Base-by-base conservation (phyloP, 352 stramenopile species). In the Elongisporangium anandrum region DNA sequence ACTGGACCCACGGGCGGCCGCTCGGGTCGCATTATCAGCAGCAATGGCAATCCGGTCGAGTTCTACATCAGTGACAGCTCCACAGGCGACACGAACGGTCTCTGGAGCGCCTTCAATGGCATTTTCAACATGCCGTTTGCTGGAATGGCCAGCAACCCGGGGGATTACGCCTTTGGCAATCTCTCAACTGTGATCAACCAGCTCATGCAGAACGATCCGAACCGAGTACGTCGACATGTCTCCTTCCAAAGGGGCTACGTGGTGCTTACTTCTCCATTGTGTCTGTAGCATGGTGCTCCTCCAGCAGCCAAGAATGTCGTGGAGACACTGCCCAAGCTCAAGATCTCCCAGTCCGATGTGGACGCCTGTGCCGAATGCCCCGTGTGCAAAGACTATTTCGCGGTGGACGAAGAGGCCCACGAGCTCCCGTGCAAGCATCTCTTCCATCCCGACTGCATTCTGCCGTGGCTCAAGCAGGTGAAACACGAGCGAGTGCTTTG, bases 131-230 rank as follows among this genome's bases (percentile, higher is more conserved):
- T 57, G 34, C 57, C 57, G 7, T 39, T 69, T 20, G 69, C 73
- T 24, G 76, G 80, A 39, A 50, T 90, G 23, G 69, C 75, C 16
- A 75, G 80, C 48, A 90, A 91, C 47, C 64, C 81, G 9, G 84
- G 86, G 1, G 86, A 95, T 66, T 95, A 95, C 50, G 86, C 84
- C 4, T 90, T 95, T 59, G 86, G 86, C 26, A 93, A 88, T 52
- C 83, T 94, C 61, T 78, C 85, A 16, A 92, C 71, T 50, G 72
- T 95, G 22, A 94, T 95, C 56, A 94, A 94, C 61, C 86, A 95
- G 59, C 77, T 95, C 19, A 95, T 95, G 86, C 84, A 93, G 55
- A 93, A 94, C 65, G 86, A 95, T 34, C 72, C 84, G 8, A 95
- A 93, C 60, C 72, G 86, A 64, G 86, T 94, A 79, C 62, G 76